Conservation (phyloP, 176 grass and related monocot genomes). For the Triticum aestivum region DNA sequence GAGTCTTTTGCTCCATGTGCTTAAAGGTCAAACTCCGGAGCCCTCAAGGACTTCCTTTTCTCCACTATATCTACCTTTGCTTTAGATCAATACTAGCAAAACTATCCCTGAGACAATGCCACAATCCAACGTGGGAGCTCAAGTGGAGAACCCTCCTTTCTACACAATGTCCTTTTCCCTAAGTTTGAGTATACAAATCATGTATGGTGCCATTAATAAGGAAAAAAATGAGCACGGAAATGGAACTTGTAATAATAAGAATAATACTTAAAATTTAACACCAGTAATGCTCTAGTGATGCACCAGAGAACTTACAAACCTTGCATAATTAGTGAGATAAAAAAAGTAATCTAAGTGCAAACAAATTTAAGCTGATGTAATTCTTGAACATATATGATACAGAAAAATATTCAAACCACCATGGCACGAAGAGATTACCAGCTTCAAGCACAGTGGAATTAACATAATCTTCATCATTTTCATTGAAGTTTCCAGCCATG, state of each 20-base stretch:
- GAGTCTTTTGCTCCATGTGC: no score
- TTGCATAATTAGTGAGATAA: not conserved
- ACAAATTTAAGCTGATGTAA: not conserved
- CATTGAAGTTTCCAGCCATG: conserved; percentile 78
- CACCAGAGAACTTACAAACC: not conserved
- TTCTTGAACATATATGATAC: not conserved
- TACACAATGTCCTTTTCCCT: not conserved
- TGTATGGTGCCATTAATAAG: not conserved
- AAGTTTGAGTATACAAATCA: not conserved
- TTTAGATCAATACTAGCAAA: not conserved
- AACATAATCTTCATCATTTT: conserved; percentile 87
- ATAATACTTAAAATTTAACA: not conserved
- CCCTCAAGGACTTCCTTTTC: no score
- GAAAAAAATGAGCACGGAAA: not conserved
- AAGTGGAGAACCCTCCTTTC: not conserved
- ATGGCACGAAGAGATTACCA: conserved; percentile 42
- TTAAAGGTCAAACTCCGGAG: no score
- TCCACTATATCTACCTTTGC: not conserved
- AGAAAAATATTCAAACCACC: not conserved
- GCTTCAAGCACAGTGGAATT: conserved; percentile 85
- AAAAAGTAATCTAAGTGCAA: not conserved
- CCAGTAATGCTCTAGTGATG: not conserved
- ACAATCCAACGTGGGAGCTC: not conserved
- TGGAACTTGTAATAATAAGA: not conserved
- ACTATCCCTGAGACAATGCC: not conserved